Base-by-base conservation (phyloP, 306 rosid genomes). In the Prunus kanzakura region DNA sequence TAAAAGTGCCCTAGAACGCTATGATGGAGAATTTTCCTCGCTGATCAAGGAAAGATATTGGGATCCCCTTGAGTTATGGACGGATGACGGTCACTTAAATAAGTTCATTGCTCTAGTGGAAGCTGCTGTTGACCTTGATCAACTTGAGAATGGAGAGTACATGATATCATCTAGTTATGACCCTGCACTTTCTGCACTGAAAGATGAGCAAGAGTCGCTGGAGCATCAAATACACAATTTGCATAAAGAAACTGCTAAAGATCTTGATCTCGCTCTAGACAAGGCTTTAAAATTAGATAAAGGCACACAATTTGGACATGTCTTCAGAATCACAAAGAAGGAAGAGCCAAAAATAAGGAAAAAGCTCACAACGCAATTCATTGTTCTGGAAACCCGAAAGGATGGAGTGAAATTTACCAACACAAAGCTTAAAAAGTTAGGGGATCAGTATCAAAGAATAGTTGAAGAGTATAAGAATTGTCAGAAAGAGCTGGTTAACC, bases 371-470 rank as follows among this genome's bases (percentile, higher is more conserved):
- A 85, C 96, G 74, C 97, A 92, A 78, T 92, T 90, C 83, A 88
- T 92, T 82, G 91, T 92, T 69, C 93, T 95, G 75, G 99, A 95
- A 87, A 95, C 97, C 60, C 89, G 97, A 69, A 95, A 95, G 82
- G 99, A 95, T 87, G 99, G 99, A 78, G 96, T 95, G 83, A 95
- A 92, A 80, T 95, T 95, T 82, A 92, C 97, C n/a, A 92, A 89
- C 72, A 85, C 96, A 18, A 95, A 87, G 86, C 99, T 95, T 61
- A 95, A 92, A 68, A 95, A 82, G 73, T 75, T 95, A 66, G 97
- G 97, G 62, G 99, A 95, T 79, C 87, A 83, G 74, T 90, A 92
- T 82, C 99, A 90, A 68, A 87, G 80, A 77, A 78, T 89, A 74
- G 78, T 95, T 25, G 99, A 92, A 77, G 97, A 90, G 86, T 95